Evolutionary conservation across 257 asterid genomes (phyloP).

Genomic region (Solanum habrochaites): DNA sequence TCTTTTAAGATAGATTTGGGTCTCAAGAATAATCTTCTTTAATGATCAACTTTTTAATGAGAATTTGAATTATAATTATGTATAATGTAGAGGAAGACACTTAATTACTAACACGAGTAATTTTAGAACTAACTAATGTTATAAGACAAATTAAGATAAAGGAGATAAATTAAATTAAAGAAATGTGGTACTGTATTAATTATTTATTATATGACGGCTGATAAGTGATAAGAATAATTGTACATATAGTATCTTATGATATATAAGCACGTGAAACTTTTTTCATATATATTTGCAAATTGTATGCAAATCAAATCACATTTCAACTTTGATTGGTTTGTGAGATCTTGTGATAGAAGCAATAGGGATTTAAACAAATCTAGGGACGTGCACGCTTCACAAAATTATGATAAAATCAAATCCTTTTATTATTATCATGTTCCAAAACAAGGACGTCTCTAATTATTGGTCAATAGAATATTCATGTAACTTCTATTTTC

Average conservation of each 20-base stretch:
- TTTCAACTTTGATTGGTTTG: background rate
- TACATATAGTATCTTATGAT: background rate
- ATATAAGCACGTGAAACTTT: conserved; percentile 13
- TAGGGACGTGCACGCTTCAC: background rate
- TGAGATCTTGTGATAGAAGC: background rate
- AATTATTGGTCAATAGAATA: background rate
- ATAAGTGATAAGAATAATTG: conserved; percentile 1
- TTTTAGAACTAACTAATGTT: background rate
- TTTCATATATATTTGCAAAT: background rate
- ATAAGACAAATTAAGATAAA: background rate
- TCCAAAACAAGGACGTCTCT: background rate
- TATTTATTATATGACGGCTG: background rate
- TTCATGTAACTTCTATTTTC: background rate
- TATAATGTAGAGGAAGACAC: background rate
- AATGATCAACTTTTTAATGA: background rate
- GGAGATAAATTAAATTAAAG: background rate
- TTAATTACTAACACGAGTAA: background rate
- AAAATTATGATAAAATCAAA: background rate
- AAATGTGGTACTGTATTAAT: background rate
- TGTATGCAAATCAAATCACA: conserved; percentile 8
- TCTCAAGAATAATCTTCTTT: background rate
- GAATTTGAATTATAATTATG: background rate
- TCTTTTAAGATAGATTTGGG: background rate
- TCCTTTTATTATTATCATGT: background rate
- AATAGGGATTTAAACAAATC: conserved; percentile 1